A percentile compares a stretch with the other conserved stretches of the same genome.
phyloP scores from a whole-genome alignment of 1,139 yeast species.

The Candida sp. region DNA sequence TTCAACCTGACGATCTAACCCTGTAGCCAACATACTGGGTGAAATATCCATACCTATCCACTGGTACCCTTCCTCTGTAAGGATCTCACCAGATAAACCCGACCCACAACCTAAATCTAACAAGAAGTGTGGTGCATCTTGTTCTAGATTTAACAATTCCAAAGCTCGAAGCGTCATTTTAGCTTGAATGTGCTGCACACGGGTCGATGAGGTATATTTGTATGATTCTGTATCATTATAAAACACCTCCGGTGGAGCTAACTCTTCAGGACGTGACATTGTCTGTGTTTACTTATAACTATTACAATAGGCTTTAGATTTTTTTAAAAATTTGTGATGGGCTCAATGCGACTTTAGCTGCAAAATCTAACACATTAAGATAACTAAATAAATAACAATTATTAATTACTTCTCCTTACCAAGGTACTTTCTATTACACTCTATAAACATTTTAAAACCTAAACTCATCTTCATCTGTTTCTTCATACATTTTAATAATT shows the following conservation, averaged over 20 bases:
- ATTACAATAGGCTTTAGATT: too few species aligned
- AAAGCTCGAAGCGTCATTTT: conserved; percentile 94
- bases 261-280: conserved; percentile 97
- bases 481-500: background rate
- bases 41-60: conserved; percentile 99
- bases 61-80: conserved; percentile 88
- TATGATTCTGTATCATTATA: conserved; percentile 87
- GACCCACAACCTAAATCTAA: conserved; percentile 98
- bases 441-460: too few species aligned
- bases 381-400: too few species aligned
- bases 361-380: background rate
- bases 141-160: conserved; percentile 71
- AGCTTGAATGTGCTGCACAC: conserved; percentile 98
- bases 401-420: too few species aligned
- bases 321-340: background rate
- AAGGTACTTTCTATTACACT: too few species aligned
- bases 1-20: conserved; percentile 84
- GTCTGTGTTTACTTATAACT: background rate
- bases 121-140: conserved; percentile 63
- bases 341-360: background rate
- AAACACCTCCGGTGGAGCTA: conserved; percentile 97
- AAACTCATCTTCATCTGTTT: background rate
- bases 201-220: conserved; percentile 88
- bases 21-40: conserved; percentile 94
- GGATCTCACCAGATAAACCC: conserved; percentile 91